Evolutionary conservation across 441 rosid species (phyloP), one percentile per base, ranked within the genome.

Genomic region (Adansonia rubrostipa): DNA sequence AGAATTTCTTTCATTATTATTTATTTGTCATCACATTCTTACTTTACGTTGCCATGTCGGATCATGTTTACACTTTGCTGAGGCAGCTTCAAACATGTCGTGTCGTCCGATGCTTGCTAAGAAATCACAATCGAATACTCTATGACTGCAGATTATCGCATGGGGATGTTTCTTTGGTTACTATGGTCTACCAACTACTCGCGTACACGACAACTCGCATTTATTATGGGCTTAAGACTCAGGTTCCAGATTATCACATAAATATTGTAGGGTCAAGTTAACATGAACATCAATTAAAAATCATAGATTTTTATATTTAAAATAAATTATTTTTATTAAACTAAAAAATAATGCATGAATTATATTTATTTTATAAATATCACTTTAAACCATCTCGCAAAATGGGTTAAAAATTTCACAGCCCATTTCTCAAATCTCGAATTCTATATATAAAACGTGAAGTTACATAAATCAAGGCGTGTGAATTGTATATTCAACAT

Each of bases 51-150:
- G 64, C 36, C 74, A 15, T 24, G 74, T 71, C 53, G 20, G 15
- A 71, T 71, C 74, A 71, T 71, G 40, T 71, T 28, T 71, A 6
- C 74, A 28, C 14, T 51, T 28, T 24, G 61, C 61, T 51, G 45
- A 0, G 60, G 45, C 74, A 71, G 74, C 61, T 50, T 71, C 8
- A 71, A 33, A 51, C 61, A 71, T 71, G 74, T 24, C 14, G 61
- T 71, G 74, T 24, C 14, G 61, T 28, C 74, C 74, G 61, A 50
- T 50, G 58, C 74, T 48, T 22, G 42, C 58, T 50, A 69, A 48
- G 73, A 13, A 48, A 22, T 22, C 70, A 48, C 20, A 7, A 15
- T 24, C 6, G 10, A 63, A 4, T 33, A 6, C 71, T 66, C 28
- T 9, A 9, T 42, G 28, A 17, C 5, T 2, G 48, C 63, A 10